phyloP scores from a whole-genome alignment of 257 asterid genomes.

The Solanum rostratum region DNA sequence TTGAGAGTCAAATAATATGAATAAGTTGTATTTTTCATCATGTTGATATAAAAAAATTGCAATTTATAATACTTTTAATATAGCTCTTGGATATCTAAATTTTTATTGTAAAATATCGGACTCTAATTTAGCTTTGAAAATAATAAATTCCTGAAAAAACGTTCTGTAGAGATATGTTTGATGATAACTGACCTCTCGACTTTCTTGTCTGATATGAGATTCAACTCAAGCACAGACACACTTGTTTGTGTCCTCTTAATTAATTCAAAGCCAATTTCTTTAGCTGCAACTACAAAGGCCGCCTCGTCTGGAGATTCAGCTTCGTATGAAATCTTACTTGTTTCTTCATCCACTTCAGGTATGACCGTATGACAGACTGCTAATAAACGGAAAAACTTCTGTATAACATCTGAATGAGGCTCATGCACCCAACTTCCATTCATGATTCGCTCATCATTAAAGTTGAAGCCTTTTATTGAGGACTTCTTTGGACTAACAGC shows the following conservation, averaged over 20 bases:
- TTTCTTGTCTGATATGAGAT: slow-evolving; percentile 40
- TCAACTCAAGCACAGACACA: slow-evolving; percentile 56
- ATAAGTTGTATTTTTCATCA: too few species aligned
- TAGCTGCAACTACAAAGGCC: slow-evolving; percentile 86
- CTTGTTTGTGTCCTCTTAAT: slow-evolving; percentile 59
- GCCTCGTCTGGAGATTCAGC: slow-evolving; percentile 99
- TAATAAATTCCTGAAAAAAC: not conserved
- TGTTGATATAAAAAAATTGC: too few species aligned
- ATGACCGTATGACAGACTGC: slow-evolving; percentile 90
- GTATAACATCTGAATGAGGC: slow-evolving; percentile 40
- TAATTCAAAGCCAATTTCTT: slow-evolving; percentile 85
- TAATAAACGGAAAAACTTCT: slow-evolving; percentile 56
- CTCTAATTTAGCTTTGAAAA: too few species aligned
- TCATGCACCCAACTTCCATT: slow-evolving; percentile 66
- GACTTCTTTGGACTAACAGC: slow-evolving; percentile 18
- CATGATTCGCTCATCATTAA: slow-evolving; percentile 57
- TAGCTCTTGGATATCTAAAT: too few species aligned
- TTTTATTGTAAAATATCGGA: too few species aligned
- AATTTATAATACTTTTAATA: too few species aligned
- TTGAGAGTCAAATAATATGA: too few species aligned
- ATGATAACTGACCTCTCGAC: slow-evolving; percentile 52
- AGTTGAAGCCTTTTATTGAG: slow-evolving; percentile 69
- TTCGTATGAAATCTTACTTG: slow-evolving; percentile 59
- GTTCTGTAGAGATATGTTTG: not conserved
- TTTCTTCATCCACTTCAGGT: slow-evolving; percentile 71